Evolutionary conservation across 345 rosid genomes (phyloP).

Genomic region (Acer campestre): DNA sequence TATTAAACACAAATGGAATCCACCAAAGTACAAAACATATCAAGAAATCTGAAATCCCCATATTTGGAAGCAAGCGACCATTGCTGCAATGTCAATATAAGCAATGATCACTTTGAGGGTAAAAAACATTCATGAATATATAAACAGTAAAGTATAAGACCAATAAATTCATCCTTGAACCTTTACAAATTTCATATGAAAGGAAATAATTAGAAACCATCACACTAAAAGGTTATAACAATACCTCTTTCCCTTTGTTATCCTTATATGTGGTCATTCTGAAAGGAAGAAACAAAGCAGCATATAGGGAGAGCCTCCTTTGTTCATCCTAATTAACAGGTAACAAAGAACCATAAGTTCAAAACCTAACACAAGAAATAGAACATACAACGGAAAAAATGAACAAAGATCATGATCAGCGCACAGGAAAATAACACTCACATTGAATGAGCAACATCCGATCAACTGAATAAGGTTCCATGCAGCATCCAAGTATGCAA

Average conservation of each 20-base stretch:
- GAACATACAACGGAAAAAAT: constrained; percentile 3
- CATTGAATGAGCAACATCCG: constrained; percentile 51
- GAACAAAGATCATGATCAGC: background rate
- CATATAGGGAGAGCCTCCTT: constrained; percentile 70
- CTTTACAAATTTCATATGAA: background rate
- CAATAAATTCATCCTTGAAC: background rate
- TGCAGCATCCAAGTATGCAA: constrained; percentile 67
- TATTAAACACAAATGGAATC: background rate
- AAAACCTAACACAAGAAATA: constrained; percentile 1
- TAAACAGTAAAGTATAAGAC: background rate
- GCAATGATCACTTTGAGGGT: background rate
- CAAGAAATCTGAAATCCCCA: background rate
- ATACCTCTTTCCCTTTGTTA: constrained; percentile 72
- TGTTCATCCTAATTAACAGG: constrained; percentile 66
- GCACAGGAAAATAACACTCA: constrained; percentile 37
- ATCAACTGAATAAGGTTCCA: constrained; percentile 66
- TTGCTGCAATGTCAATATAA: background rate
- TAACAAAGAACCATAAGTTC: constrained; percentile 18
- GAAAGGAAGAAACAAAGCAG: constrained; percentile 84
- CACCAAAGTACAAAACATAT: background rate
- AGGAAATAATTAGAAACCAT: constrained; percentile 2
- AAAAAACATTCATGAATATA: background rate
- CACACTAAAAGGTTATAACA: background rate
- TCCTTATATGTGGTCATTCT: constrained; percentile 54
- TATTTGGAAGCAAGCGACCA: background rate